Evolutionary conservation across 2,329 filamentous ascomycete species (phyloP).

Genomic region (Onygena corvina): DNA sequence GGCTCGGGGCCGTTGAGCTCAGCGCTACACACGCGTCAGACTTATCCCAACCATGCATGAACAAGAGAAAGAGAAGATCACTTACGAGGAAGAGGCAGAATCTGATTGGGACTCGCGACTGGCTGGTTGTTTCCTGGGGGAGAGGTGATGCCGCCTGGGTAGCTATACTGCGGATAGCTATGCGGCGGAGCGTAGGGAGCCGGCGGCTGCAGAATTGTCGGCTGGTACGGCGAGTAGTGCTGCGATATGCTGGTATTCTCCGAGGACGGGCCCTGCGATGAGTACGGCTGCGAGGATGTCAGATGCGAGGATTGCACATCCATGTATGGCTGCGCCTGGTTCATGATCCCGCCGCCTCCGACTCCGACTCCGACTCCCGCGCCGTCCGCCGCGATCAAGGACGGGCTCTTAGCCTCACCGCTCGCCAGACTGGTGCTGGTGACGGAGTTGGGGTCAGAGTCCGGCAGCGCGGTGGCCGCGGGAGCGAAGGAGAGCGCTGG

Average conservation of each 20-base stretch:
- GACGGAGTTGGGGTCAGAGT: constrained; percentile 46
- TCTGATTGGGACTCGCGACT: constrained; percentile 57
- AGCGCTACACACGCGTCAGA: constrained; percentile 9
- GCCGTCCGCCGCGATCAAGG: constrained; percentile 45
- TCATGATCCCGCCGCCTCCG: constrained; percentile 46
- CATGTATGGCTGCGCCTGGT: constrained; percentile 69
- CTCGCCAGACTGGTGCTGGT: constrained; percentile 43
- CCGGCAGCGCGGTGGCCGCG: constrained; percentile 48
- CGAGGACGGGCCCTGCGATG: constrained; percentile 65
- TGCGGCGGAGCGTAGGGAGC: constrained; percentile 54
- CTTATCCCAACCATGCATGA: not conserved
- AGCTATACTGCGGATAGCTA: constrained; percentile 59
- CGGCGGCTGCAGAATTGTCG: constrained; percentile 63
- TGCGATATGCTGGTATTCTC: constrained; percentile 55
- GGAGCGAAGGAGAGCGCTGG: constrained; percentile 57
- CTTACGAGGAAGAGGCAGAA: constrained; percentile 52
- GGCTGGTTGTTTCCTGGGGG: constrained; percentile 57
- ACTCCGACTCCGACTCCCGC: constrained; percentile 31
- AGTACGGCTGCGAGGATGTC: constrained; percentile 61
- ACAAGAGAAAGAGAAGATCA: constrained; percentile 6
- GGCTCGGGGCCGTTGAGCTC: constrained; percentile 21
- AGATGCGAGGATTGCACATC: constrained; percentile 70
- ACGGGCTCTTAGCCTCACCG: constrained; percentile 56
- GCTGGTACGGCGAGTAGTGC: constrained; percentile 65
- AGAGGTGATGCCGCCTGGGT: constrained; percentile 67